These are phyloP conservation scores for Ricinus communis DNA, from an alignment of 345 rosid species.

Conservation along the genomic window DNA sequence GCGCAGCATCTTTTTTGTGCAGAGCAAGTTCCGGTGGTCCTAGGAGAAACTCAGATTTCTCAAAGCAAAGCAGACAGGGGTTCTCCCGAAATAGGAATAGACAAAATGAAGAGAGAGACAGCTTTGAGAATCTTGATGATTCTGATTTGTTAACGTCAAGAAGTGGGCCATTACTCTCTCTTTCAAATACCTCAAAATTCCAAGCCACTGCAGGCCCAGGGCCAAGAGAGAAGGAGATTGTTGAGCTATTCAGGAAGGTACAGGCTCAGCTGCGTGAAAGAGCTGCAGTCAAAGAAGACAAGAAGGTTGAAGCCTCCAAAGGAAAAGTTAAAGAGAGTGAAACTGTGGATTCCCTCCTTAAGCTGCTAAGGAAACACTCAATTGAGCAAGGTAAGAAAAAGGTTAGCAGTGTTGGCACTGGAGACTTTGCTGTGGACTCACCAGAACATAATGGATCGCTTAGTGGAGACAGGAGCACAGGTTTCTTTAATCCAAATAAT, in stretches of 20 bases:
- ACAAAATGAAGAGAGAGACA: slow-evolving; percentile 56
- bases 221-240: slow-evolving; percentile 81
- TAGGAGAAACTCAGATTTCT: slow-evolving; percentile 69
- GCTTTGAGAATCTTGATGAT: slow-evolving; percentile 51
- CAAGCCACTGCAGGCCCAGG: slow-evolving; percentile 82
- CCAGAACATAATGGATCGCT: slow-evolving; percentile 26
- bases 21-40: slow-evolving; percentile 58
- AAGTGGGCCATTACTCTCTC: slow-evolving; percentile 61
- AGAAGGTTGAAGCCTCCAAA: slow-evolving; percentile 48
- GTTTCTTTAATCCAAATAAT: slow-evolving; percentile 27
- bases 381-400: slow-evolving; percentile 59
- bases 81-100: slow-evolving; percentile 60
- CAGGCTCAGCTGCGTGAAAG: slow-evolving; percentile 85
- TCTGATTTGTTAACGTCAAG: slow-evolving; percentile 55
- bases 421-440: slow-evolving; percentile 34
- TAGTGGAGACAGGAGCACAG: slow-evolving; percentile 41
- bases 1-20: slow-evolving; percentile 48
- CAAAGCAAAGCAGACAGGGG: slow-evolving; percentile 57
- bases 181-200: slow-evolving; percentile 56
- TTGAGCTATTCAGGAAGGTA: slow-evolving; percentile 82
- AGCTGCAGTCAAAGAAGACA: slow-evolving; percentile 68
- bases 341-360: slow-evolving; percentile 77
- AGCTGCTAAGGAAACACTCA: slow-evolving; percentile 79
- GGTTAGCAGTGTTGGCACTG: slow-evolving; percentile 28
- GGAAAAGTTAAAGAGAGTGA: slow-evolving; percentile 65